Evolutionary conservation across 2,329 filamentous ascomycete genomes (phyloP).

Genomic region (Diplodia intermedia): DNA sequence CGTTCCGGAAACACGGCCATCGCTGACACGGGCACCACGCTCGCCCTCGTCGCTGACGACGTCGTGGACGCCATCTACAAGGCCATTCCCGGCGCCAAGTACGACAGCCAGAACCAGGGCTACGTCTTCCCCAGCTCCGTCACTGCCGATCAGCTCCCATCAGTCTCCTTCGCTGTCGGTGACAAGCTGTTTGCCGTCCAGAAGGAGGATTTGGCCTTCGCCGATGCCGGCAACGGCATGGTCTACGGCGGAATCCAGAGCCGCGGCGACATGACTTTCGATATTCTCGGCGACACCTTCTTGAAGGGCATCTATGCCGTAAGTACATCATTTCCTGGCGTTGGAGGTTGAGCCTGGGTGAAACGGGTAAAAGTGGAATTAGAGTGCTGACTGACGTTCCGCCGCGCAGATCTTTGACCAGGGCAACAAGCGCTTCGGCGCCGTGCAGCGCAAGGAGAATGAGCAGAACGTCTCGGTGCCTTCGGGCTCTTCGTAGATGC

Average conservation of each 20-base stretch:
- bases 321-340: neutral
- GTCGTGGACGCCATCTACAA: slow-evolving; percentile 68
- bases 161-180: slow-evolving; percentile 69
- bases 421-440: slow-evolving; percentile 65
- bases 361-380: slow-evolving; percentile 11
- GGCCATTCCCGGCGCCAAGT: slow-evolving; percentile 65
- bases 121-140: slow-evolving; percentile 67
- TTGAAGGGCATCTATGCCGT: slow-evolving; percentile 68
- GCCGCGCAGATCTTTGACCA: slow-evolving; percentile 63
- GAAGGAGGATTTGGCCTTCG: slow-evolving; percentile 68
- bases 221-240: slow-evolving; percentile 61
- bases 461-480: slow-evolving; percentile 39
- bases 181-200: slow-evolving; percentile 65
- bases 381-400: slow-evolving; percentile 49
- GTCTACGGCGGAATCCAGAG: slow-evolving; percentile 72
- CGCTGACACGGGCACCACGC: slow-evolving; percentile 74
- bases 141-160: slow-evolving; percentile 62
- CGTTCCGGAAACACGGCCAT: slow-evolving; percentile 69
- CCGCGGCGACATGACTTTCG: slow-evolving; percentile 63
- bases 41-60: slow-evolving; percentile 68
- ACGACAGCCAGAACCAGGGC: slow-evolving; percentile 63
- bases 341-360: too few species aligned
- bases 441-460: slow-evolving; percentile 58
- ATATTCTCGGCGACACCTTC: slow-evolving; percentile 70
- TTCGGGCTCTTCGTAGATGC: slow-evolving; percentile 17